Percentiles rank a stretch among this genome's conserved stretches.
These are phyloP conservation scores for Saccharum hybrid DNA, from an alignment of 202 grass and related monocot genomes.

Conservation along the genomic window DNA sequence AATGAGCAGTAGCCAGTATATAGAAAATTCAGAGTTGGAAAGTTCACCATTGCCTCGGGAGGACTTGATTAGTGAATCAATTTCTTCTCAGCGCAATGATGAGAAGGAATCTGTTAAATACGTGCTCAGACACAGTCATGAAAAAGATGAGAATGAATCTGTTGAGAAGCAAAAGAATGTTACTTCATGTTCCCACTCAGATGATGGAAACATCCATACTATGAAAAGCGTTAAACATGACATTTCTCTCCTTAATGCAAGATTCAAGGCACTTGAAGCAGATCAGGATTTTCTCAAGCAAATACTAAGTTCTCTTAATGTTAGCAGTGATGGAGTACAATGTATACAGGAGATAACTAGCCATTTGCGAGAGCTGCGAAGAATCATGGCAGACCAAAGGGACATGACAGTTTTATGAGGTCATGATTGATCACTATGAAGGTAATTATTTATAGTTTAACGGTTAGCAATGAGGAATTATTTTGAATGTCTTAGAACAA, in stretches of 20 bases:
- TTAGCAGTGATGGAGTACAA: constrained; percentile 60
- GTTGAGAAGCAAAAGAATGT: constrained; percentile 29
- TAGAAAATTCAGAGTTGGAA: constrained; percentile 37
- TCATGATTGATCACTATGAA: constrained; percentile 44
- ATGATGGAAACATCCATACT: constrained; percentile 17
- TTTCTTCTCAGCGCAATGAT: constrained; percentile 43
- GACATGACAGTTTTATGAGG: constrained; percentile 34
- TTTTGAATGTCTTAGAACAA: background rate
- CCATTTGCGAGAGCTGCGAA: constrained; percentile 66
- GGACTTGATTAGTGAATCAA: constrained; percentile 22
- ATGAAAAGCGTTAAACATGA: constrained; percentile 50
- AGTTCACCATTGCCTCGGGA: constrained; percentile 27
- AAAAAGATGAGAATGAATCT: constrained; percentile 25
- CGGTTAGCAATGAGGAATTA: background rate
- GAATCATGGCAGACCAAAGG: constrained; percentile 50
- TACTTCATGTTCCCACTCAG: constrained; percentile 36
- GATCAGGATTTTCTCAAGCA: constrained; percentile 76
- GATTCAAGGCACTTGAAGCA: constrained; percentile 68
- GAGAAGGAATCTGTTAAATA: constrained; percentile 16
- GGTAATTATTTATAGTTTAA: constrained; percentile 45
- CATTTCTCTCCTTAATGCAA: constrained; percentile 61
- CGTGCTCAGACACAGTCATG: background rate
- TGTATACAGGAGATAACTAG: constrained; percentile 70
- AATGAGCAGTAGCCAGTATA: constrained; percentile 32
- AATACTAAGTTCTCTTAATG: constrained; percentile 65